These are phyloP conservation scores for Panicum miliaceum DNA, from an alignment of 176 grass and related monocot genomes.

Conservation along the genomic window DNA sequence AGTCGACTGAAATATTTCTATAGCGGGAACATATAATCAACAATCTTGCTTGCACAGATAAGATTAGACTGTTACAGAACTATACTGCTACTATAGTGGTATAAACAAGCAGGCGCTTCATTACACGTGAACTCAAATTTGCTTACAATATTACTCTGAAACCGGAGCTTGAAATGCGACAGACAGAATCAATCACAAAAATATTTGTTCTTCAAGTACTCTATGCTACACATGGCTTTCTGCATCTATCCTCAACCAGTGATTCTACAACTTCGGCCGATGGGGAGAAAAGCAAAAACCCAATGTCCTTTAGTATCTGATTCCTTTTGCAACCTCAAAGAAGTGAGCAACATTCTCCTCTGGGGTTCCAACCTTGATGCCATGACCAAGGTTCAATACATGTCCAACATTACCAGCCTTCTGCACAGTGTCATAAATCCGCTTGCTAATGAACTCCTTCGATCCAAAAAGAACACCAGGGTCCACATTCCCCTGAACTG, in stretches of 20 bases:
- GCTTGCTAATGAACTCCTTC: conserved; percentile 90
- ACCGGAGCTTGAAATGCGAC: conserved; percentile 11
- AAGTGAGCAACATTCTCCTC: conserved; percentile 99
- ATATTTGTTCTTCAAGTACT: conserved; percentile 20
- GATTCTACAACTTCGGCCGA: conserved; percentile 47
- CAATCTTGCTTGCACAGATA: neutral
- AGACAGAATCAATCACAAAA: conserved; percentile 36
- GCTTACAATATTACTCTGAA: conserved; percentile 48
- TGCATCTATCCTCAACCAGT: conserved; percentile 54
- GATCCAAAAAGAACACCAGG: conserved; percentile 96
- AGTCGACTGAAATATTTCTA: neutral
- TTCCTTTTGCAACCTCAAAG: conserved; percentile 89
- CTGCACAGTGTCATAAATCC: conserved; percentile 80
- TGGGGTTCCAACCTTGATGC: conserved; percentile 91
- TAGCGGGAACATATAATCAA: conserved; percentile 14
- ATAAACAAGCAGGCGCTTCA: conserved; percentile 46
- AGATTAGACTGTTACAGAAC: conserved; percentile 2
- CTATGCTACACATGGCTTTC: conserved; percentile 53
- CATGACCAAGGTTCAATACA: conserved; percentile 96
- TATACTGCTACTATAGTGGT: conserved; percentile 18
- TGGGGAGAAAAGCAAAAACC: conserved; percentile 29
- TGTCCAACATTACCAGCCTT: conserved; percentile 84
- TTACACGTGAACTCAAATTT: conserved; percentile 31
- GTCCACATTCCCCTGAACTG: conserved; percentile 94
- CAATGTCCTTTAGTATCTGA: conserved; percentile 67